Percentiles rank a stretch among this genome's conserved stretches.
These are phyloP conservation scores for Oryza meridionalis DNA, from an alignment of 176 grass and related monocot genomes.

Conservation along the genomic window DNA sequence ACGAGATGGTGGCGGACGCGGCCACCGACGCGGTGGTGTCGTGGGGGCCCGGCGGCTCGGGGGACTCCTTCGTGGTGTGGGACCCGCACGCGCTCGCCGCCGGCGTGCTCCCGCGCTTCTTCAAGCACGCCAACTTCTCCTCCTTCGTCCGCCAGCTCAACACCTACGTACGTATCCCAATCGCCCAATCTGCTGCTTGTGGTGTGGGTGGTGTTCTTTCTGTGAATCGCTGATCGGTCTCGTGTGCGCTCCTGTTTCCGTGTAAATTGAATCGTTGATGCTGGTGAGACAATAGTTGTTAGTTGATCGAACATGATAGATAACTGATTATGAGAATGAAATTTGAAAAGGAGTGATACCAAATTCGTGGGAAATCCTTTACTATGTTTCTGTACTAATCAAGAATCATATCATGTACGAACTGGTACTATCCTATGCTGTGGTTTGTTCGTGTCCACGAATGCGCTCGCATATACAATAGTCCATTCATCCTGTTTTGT, in stretches of 20 bases:
- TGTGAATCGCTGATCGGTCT: too few species aligned
- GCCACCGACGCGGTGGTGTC: constrained; percentile 54
- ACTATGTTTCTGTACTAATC: neutral
- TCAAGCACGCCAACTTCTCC: constrained; percentile 90
- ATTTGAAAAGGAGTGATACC: too few species aligned
- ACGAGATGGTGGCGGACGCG: constrained; percentile 60
- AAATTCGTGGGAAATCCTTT: neutral
- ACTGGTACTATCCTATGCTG: neutral
- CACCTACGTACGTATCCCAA: constrained; percentile 55
- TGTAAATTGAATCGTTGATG: neutral
- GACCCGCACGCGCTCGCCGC: constrained; percentile 53
- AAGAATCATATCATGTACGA: neutral
- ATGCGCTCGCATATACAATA: neutral
- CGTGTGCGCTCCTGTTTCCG: neutral
- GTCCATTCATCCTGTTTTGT: neutral
- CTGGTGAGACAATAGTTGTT: neutral
- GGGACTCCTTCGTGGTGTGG: constrained; percentile 71
- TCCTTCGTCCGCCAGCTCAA: constrained; percentile 84
- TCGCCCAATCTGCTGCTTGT: too few species aligned
- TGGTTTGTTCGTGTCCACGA: neutral
- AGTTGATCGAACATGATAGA: neutral
- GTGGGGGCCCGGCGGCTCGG: constrained; percentile 38
- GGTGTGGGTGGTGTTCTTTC: neutral
- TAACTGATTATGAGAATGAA: neutral
- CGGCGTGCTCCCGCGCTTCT: constrained; percentile 60